phyloP scores from a whole-genome alignment of 257 asterid species.

The Solanum lignicaule region DNA sequence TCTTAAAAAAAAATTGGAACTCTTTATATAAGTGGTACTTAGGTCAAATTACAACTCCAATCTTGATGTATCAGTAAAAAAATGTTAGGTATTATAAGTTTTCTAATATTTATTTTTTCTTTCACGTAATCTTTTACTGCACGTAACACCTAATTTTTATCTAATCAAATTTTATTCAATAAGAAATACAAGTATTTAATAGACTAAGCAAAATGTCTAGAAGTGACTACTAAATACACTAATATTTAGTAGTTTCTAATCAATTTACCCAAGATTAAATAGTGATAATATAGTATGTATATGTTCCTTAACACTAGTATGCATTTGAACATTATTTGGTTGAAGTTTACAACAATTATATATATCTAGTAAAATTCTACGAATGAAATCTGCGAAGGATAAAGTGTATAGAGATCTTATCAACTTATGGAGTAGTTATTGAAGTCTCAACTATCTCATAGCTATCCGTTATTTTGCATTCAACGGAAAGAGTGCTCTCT shows the following conservation, averaged over 20 bases:
- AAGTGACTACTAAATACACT: background rate
- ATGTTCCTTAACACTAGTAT: background rate
- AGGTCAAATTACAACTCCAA: background rate
- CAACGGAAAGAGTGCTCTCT: background rate
- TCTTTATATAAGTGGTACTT: background rate
- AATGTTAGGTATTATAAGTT: background rate
- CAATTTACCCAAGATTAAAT: background rate
- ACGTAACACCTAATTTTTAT: background rate
- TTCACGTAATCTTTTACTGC: background rate
- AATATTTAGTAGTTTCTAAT: background rate
- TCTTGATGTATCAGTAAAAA: background rate
- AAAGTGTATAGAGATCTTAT: no score
- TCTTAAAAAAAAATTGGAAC: background rate
- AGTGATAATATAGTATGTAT: background rate
- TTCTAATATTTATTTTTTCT: background rate
- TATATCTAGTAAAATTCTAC: background rate
- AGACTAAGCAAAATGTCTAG: background rate
- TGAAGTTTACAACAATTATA: background rate
- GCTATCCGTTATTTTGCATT: background rate
- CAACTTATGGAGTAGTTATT: background rate
- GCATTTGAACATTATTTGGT: background rate
- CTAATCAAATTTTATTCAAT: background rate
- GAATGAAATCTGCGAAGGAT: accelerated
- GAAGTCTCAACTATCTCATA: no score
- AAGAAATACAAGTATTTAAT: background rate